phyloP scores from a whole-genome alignment of 805 yeast genomes.

The Saccharomyces jurei region DNA sequence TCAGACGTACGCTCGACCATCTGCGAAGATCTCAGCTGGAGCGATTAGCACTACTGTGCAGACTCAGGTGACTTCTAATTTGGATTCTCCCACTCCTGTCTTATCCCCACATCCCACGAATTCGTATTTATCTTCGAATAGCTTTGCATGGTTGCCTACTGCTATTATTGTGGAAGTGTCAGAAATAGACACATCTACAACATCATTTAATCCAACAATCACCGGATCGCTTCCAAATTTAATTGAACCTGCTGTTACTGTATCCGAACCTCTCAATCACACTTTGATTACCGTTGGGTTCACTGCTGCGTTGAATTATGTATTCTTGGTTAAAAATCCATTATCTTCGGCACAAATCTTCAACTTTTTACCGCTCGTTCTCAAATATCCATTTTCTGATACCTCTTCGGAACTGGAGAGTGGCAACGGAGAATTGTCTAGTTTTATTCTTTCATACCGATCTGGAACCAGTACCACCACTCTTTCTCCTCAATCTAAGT shows the following conservation, averaged over 20 bases:
- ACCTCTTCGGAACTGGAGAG: neutral
- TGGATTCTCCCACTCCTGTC: conserved; percentile 17
- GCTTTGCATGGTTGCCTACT: conserved; percentile 54
- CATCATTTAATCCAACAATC: conserved; percentile 32
- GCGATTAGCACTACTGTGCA: conserved; percentile 35
- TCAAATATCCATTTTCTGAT: conserved; percentile 51
- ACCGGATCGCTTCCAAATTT: conserved; percentile 35
- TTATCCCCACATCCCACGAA: conserved; percentile 18
- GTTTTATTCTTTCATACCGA: conserved; percentile 16
- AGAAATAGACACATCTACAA: conserved; percentile 36
- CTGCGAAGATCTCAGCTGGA: neutral
- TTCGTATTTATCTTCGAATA: conserved; percentile 26
- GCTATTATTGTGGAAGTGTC: conserved; percentile 61
- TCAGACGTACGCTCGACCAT: neutral
- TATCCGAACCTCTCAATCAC: conserved; percentile 30
- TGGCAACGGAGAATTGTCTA: neutral
- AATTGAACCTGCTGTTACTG: conserved; percentile 35
- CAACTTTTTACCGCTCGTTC: conserved; percentile 67
- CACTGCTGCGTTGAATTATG: conserved; percentile 70
- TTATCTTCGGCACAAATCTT: conserved; percentile 69
- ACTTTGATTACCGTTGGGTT: conserved; percentile 37
- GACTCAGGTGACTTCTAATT: conserved; percentile 34
- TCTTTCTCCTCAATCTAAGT: neutral
- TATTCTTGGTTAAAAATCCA: conserved; percentile 76
- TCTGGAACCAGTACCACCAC: neutral